Conservation (phyloP, 2,329 filamentous ascomycete species). For the Pseudocercospora fijiensis region DNA sequence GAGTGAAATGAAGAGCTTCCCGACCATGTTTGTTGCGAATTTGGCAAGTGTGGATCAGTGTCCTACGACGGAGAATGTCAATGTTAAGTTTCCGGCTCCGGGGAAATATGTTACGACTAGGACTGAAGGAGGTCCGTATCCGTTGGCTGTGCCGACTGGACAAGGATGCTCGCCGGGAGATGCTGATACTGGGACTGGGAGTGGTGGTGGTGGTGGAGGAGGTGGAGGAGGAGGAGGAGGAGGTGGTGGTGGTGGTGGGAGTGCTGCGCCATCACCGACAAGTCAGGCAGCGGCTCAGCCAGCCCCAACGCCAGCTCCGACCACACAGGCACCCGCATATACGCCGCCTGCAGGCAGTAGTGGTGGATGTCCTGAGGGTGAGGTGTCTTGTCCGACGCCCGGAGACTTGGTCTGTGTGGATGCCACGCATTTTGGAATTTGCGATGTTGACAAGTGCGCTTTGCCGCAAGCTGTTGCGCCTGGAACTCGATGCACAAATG, state of each 20-base stretch:
- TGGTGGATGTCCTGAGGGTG: slow-evolving; percentile 26
- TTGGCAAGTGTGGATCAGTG: slow-evolving; percentile 55
- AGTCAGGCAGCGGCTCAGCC: slow-evolving; percentile 1
- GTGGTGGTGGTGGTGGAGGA: slow-evolving; percentile 9
- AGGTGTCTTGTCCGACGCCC: slow-evolving; percentile 42
- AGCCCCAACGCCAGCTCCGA: slow-evolving; percentile 3
- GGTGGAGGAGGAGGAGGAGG: too few relatives aligned
- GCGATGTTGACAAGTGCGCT: slow-evolving; percentile 44
- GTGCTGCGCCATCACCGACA: slow-evolving; percentile 4
- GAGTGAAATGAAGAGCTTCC: slow-evolving; percentile 61
- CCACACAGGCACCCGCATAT: slow-evolving; percentile 1
- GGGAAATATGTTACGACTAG: slow-evolving; percentile 57
- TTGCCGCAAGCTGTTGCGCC: slow-evolving; percentile 43
- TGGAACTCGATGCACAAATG: slow-evolving; percentile 45
- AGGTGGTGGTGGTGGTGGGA: slow-evolving; percentile 1
- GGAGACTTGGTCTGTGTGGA: slow-evolving; percentile 49
- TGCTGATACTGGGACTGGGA: not conserved
- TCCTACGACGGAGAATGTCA: slow-evolving; percentile 52
- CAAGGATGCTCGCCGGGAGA: slow-evolving; percentile 17
- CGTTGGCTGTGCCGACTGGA: slow-evolving; percentile 29
- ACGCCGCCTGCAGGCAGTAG: slow-evolving; percentile 1
- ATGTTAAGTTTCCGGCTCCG: slow-evolving; percentile 68
- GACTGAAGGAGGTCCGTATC: slow-evolving; percentile 24
- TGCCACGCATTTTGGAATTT: slow-evolving; percentile 45
- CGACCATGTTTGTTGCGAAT: slow-evolving; percentile 75